phyloP scores from a whole-genome alignment of 768 basidiomycete genomes.

The Leccinum uliginosum region DNA sequence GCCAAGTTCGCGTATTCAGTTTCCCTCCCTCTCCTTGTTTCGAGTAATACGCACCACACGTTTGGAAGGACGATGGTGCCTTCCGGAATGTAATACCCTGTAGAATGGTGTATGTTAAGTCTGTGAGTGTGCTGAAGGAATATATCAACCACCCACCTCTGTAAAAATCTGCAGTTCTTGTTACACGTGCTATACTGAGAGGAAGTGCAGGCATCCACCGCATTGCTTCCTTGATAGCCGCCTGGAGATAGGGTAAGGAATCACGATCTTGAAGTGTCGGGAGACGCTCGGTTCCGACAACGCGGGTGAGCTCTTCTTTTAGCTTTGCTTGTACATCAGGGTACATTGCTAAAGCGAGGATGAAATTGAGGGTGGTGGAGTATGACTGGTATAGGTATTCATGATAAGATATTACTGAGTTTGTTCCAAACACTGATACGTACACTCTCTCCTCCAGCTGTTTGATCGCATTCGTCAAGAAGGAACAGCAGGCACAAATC shows the following conservation, averaged over 20 bases:
- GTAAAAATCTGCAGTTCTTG: slow-evolving; percentile 7
- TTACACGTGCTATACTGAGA: slow-evolving; percentile 13
- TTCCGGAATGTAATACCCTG: slow-evolving; percentile 11
- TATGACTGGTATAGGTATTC: slow-evolving; percentile 8
- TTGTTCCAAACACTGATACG: background rate
- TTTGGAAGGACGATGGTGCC: slow-evolving; percentile 13
- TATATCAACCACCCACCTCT: background rate
- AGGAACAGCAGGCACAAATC: background rate
- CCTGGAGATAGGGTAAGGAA: slow-evolving; percentile 49
- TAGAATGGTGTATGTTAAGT: background rate
- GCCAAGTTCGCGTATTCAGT: background rate
- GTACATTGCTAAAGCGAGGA: slow-evolving; percentile 15
- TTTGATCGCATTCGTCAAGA: background rate
- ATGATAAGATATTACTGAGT: background rate
- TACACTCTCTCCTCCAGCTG: slow-evolving; percentile 8
- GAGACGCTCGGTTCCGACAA: slow-evolving; percentile 43
- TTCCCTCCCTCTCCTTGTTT: background rate
- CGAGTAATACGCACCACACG: slow-evolving; percentile 8
- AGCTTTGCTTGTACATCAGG: slow-evolving; percentile 48
- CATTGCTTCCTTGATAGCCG: slow-evolving; percentile 32
- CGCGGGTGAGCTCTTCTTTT: slow-evolving; percentile 48
- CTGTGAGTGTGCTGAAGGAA: background rate
- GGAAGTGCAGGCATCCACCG: slow-evolving; percentile 10
- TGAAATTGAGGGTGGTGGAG: slow-evolving; percentile 15
- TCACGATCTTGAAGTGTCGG: slow-evolving; percentile 33